A percentile compares a stretch with the other conserved stretches of the same genome.
These are phyloP conservation scores for Pythium brassicae DNA, from an alignment of 352 stramenopile species.

Conservation along the genomic window DNA sequence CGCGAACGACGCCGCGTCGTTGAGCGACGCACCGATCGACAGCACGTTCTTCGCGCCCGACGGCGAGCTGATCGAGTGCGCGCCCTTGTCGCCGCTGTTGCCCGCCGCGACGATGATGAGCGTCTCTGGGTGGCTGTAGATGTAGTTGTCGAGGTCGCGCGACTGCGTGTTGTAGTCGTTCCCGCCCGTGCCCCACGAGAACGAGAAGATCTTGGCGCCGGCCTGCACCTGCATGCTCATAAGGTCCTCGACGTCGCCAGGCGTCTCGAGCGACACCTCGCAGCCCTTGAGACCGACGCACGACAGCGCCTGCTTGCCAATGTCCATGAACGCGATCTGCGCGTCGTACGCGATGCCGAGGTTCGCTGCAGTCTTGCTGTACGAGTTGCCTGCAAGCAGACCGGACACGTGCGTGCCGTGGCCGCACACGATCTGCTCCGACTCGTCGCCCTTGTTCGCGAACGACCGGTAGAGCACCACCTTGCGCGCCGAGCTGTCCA, in stretches of 20 bases:
- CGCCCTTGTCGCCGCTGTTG: slow-evolving; percentile 79
- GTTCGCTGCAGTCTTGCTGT: slow-evolving; percentile 27
- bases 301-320: slow-evolving; percentile 46
- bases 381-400: slow-evolving; percentile 66
- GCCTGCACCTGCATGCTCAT: slow-evolving; percentile 62
- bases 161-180: slow-evolving; percentile 82
- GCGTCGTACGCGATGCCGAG: slow-evolving; percentile 75
- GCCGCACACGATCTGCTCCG: slow-evolving; percentile 53
- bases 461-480: slow-evolving; percentile 83
- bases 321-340: slow-evolving; percentile 88
- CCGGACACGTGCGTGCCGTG: slow-evolving; percentile 88
- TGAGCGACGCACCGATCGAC: slow-evolving; percentile 77
- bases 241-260: slow-evolving; percentile 55
- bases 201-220: slow-evolving; percentile 79
- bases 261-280: slow-evolving; percentile 62
- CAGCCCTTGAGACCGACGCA: slow-evolving; percentile 48
- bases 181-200: slow-evolving; percentile 76
- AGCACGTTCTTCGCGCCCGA: slow-evolving; percentile 85
- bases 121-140: slow-evolving; percentile 83
- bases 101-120: slow-evolving; percentile 86
- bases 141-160: slow-evolving; percentile 74
- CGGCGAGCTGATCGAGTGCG: slow-evolving; percentile 77
- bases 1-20: slow-evolving; percentile 45
- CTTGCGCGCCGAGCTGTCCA: slow-evolving; percentile 60
- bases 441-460: slow-evolving; percentile 65